Percentiles rank a stretch among this genome's conserved stretches.
These are phyloP conservation scores for Astraeus odoratus DNA, from an alignment of 768 basidiomycete genomes.

Conservation along the genomic window DNA sequence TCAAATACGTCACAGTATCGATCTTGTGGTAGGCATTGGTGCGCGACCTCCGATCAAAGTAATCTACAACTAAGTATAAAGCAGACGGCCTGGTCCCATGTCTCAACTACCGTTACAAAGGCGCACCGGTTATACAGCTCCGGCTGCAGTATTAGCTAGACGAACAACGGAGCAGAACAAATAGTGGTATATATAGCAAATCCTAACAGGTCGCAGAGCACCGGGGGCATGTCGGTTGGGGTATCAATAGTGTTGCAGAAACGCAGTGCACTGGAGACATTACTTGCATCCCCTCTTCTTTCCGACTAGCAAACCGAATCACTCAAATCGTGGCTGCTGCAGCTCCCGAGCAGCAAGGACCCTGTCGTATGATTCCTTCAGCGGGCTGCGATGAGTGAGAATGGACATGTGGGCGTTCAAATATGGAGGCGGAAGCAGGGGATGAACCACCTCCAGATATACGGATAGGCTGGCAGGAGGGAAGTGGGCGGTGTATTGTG, in stretches of 20 bases:
- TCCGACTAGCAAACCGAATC: not conserved
- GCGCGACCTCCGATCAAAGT: too few relatives aligned
- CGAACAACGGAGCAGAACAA: not conserved
- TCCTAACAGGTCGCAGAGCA: not conserved
- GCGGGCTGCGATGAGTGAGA: constrained; percentile 54
- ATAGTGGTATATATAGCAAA: not conserved
- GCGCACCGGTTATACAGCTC: not conserved
- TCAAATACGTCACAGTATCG: too few relatives aligned
- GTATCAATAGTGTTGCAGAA: not conserved
- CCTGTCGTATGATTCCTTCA: constrained; percentile 65
- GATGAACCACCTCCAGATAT: constrained; percentile 56
- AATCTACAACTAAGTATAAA: too few relatives aligned
- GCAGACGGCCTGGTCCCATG: too few relatives aligned
- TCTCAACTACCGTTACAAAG: not conserved
- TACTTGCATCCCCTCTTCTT: not conserved
- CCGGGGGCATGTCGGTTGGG: too few relatives aligned
- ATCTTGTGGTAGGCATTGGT: too few relatives aligned
- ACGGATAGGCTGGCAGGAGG: constrained; percentile 51
- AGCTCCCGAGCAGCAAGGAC: constrained; percentile 50
- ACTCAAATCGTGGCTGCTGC: constrained; percentile 16
- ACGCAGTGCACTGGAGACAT: not conserved
- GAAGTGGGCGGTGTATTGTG: constrained; percentile 53
- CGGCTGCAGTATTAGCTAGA: not conserved
- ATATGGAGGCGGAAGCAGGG: constrained; percentile 67
- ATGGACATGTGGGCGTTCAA: constrained; percentile 65